Conservation (phyloP, 2,329 filamentous ascomycete species). For the Talaromyces sp. region DNA sequence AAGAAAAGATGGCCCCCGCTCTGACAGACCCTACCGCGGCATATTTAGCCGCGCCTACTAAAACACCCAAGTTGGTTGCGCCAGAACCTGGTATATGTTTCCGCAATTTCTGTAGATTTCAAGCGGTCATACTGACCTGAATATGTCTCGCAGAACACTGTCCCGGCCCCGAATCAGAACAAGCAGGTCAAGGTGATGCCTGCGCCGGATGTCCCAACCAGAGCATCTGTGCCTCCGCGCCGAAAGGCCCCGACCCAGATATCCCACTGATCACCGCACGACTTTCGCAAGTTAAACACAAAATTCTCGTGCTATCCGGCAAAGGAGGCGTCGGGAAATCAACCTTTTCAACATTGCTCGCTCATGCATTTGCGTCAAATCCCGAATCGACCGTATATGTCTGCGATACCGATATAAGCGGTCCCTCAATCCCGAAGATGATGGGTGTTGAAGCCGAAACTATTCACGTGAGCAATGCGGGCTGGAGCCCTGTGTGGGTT, state of each 20-base stretch:
- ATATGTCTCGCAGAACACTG: slow-evolving; percentile 67
- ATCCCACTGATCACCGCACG: slow-evolving; percentile 83
- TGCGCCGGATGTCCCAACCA: slow-evolving; percentile 97
- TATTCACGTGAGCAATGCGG: slow-evolving; percentile 82
- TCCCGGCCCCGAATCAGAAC: slow-evolving; percentile 65
- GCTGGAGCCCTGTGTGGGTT: slow-evolving; percentile 96
- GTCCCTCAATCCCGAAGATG: slow-evolving; percentile 96
- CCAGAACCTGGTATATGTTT: slow-evolving; percentile 69
- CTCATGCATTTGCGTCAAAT: slow-evolving; percentile 83
- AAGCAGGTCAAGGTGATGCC: slow-evolving; percentile 66
- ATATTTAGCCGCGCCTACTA: slow-evolving; percentile 71
- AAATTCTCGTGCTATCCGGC: slow-evolving; percentile 86
- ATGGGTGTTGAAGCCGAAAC: slow-evolving; percentile 94
- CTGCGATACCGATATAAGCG: slow-evolving; percentile 98
- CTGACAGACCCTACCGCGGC: slow-evolving; percentile 71
- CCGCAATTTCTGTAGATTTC: background rate
- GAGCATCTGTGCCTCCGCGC: slow-evolving; percentile 85
- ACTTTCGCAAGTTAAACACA: slow-evolving; percentile 78
- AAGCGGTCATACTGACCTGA: background rate
- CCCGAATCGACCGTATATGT: slow-evolving; percentile 77
- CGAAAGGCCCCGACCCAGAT: slow-evolving; percentile 93
- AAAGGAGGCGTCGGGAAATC: slow-evolving; percentile 97
- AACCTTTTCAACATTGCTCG: slow-evolving; percentile 84
- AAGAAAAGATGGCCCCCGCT: slow-evolving; percentile 70
- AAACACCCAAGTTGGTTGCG: slow-evolving; percentile 80